Percentiles rank a stretch among this genome's conserved stretches.
Evolutionary conservation across 345 rosid genomes (phyloP).

Genomic region (Eucalyptus cladocalyx): DNA sequence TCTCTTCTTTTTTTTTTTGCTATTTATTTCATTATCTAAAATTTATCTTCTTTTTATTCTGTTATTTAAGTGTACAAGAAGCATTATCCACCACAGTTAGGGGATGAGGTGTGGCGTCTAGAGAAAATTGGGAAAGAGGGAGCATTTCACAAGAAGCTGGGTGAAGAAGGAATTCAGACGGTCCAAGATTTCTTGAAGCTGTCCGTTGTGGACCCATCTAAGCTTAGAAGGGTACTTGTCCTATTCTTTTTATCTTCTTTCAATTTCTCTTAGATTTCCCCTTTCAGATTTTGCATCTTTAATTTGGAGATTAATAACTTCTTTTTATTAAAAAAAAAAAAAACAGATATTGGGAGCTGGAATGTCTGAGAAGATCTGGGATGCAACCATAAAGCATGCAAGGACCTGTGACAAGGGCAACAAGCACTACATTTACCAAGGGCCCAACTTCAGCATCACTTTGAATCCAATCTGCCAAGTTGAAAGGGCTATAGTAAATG

Average conservation of each 20-base stretch:
- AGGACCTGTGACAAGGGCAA: conserved; percentile 54
- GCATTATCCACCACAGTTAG: conserved; percentile 70
- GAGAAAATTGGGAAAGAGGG: conserved; percentile 87
- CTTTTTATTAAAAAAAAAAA: neutral
- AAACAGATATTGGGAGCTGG: conserved; percentile 52
- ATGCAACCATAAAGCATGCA: conserved; percentile 63
- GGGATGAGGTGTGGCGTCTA: conserved; percentile 85
- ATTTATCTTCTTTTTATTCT: neutral
- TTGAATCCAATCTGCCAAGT: conserved; percentile 70
- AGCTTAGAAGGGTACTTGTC: conserved; percentile 17
- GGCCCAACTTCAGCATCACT: conserved; percentile 10
- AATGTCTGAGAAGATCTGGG: conserved; percentile 89
- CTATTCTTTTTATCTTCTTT: neutral
- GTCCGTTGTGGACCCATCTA: conserved; percentile 31
- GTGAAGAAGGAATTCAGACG: conserved; percentile 15
- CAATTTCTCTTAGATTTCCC: neutral
- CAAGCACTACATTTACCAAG: conserved; percentile 28
- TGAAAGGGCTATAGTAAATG: conserved; percentile 28
- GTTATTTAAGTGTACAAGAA: conserved; percentile 68
- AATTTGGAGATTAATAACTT: neutral
- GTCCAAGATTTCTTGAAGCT: conserved; percentile 80
- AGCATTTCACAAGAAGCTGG: conserved; percentile 69
- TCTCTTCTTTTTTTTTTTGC: too few relatives aligned
- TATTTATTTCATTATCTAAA: too few relatives aligned
- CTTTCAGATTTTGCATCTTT: neutral